These are phyloP conservation scores for Leucoagaricus sp. DNA, from an alignment of 1,284 basidiomycete genomes.

Conservation along the genomic window DNA sequence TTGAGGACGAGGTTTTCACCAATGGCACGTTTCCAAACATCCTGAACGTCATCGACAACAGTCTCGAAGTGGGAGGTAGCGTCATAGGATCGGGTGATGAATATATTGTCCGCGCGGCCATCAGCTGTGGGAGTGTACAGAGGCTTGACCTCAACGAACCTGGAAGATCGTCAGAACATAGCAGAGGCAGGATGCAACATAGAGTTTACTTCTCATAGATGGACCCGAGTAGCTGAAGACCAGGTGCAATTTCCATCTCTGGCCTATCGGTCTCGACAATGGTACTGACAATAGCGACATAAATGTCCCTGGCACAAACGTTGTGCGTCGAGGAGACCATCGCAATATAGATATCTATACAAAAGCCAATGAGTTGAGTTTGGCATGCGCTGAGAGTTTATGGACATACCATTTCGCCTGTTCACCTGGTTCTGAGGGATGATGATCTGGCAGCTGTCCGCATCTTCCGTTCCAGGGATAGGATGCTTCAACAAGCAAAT, in stretches of 20 bases:
- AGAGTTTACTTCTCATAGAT: conserved; percentile 89
- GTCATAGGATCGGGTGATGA: conserved; percentile 97
- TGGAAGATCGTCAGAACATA: conserved; percentile 33
- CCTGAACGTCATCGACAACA: conserved; percentile 91
- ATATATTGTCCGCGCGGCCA: conserved; percentile 87
- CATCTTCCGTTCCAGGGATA: conserved; percentile 95
- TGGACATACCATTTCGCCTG: conserved; percentile 81
- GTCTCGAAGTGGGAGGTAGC: conserved; percentile 99
- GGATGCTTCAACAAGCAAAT: conserved; percentile 99
- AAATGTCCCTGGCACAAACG: conserved; percentile 93
- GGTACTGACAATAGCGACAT: conserved; percentile 97
- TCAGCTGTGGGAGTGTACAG: conserved; percentile 88
- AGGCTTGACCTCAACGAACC: conserved; percentile 89
- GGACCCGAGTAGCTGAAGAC: conserved; percentile 89
- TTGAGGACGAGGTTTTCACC: conserved; percentile 79
- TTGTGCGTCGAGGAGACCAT: conserved; percentile 97
- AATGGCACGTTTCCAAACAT: conserved; percentile 88
- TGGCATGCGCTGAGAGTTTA: background rate
- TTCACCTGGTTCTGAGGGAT: conserved; percentile 99
- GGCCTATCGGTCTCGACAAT: conserved; percentile 96
- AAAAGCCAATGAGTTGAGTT: background rate
- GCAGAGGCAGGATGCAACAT: background rate
- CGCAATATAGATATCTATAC: conserved; percentile 95
- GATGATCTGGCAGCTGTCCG: conserved; percentile 96
- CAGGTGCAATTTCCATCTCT: conserved; percentile 91